Base-by-base conservation (phyloP, 164 flowering plant species). In the Vitis cinerea region DNA sequence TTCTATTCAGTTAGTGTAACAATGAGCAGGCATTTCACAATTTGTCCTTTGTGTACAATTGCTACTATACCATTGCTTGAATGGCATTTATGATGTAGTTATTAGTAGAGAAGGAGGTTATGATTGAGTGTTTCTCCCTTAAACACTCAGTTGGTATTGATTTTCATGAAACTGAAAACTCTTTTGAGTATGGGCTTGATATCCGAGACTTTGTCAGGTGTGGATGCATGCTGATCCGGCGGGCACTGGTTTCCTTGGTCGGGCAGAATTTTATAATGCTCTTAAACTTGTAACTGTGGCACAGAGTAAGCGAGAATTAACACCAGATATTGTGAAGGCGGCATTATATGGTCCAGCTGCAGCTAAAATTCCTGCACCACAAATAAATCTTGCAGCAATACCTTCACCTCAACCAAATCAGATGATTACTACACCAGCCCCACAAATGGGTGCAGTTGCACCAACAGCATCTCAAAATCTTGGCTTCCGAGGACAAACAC, bases 201-300 rank as follows among this genome's bases (percentile, higher is more conserved):
- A 37, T 37, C 44, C 7, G 0, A 37, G 44, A 37, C 44, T 37
- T 37, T 37, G 44, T 37, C 85, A 95, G 99, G 81, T 95, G 83
- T 95, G 99, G 99, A 85, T 68, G 75, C 78, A 81, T 83, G 97
- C 98, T 65, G 94, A 91, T 88, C 92, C 83, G 77, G 78, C 68
- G 53, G 80, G 82, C 49, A 82, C 77, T 55, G 97, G 98, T 75
- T 95, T 85, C 83, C 97, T 95, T 72, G 87, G 91, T 58, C 88
- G 96, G 17, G 59, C 84, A 55, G 97, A 95, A 70, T 95, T 95
- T 83, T 88, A 81, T 70, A 95, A 95, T 83, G 93, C 96, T 78
- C 91, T 95, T 63, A 95, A 82, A 78, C 94, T 95, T 72, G 93
- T 95, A 13, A 95, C 98, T 10, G 99, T 95, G 61, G 98, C 96